phyloP scores from a whole-genome alignment of 225 moss, liverwort and hornwort species.

The Ulota crispa region DNA sequence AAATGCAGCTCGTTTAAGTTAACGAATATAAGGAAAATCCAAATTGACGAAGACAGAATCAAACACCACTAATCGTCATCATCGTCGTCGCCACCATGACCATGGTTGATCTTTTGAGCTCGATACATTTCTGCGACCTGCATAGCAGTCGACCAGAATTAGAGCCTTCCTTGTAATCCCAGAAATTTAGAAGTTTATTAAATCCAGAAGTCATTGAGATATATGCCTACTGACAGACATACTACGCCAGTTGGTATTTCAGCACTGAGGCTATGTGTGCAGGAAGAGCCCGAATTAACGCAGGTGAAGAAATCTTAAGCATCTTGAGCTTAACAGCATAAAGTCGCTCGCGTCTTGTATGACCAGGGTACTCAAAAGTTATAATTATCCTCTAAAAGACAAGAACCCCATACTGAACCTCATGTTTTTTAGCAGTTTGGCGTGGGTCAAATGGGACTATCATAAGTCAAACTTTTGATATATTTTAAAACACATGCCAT shows the following conservation, averaged over 20 bases:
- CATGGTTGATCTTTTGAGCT: conserved; percentile 86
- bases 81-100: conserved; percentile 61
- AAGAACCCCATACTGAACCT: neutral
- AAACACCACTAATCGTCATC: conserved; percentile 54
- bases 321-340: neutral
- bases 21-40: conserved; percentile 1
- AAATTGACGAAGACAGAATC: neutral
- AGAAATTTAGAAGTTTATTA: neutral
- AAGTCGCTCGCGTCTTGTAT: neutral
- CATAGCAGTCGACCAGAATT: conserved; percentile 27
- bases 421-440: neutral
- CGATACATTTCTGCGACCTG: conserved; percentile 98
- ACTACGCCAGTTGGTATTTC: neutral
- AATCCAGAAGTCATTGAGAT: neutral
- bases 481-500: neutral
- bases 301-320: neutral
- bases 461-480: neutral
- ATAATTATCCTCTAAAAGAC: neutral
- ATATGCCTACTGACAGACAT: neutral
- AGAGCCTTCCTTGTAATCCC: neutral
- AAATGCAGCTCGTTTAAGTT: neutral
- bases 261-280: neutral
- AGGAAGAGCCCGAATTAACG: neutral
- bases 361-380: neutral
- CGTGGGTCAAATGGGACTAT: neutral